These are phyloP conservation scores for Buxus sempervirens DNA, from an alignment of 164 flowering plant species.

Conservation along the genomic window DNA sequence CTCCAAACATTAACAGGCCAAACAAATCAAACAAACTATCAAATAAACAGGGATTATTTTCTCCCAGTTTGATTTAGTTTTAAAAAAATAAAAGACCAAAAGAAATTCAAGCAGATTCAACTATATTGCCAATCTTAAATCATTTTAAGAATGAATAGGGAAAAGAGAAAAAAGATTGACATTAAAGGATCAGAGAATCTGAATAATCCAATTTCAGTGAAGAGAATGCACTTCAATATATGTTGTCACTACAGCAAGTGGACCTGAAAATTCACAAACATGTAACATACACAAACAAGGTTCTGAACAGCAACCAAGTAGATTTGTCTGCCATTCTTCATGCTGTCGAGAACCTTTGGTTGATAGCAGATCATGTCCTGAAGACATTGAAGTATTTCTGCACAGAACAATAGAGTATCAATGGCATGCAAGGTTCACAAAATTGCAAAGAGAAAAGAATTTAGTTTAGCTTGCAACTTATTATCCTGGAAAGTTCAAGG, in stretches of 20 bases:
- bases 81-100: too few relatives aligned
- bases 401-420: not conserved
- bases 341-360: constrained; percentile 28
- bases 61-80: too few relatives aligned
- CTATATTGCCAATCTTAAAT: too few relatives aligned
- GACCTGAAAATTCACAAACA: not conserved
- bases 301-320: constrained; percentile 72
- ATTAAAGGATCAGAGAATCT: too few relatives aligned
- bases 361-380: constrained; percentile 43
- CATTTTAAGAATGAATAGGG: too few relatives aligned
- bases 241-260: not conserved
- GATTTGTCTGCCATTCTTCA: constrained; percentile 68
- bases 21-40: not conserved
- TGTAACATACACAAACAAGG: constrained; percentile 53
- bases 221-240: not conserved
- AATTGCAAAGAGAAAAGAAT: not conserved
- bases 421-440: not conserved
- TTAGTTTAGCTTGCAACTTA: not conserved
- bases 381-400: constrained; percentile 55
- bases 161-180: too few relatives aligned
- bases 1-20: not conserved
- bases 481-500: not conserved
- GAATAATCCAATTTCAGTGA: too few relatives aligned
- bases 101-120: too few relatives aligned
- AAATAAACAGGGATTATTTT: too few relatives aligned